Percentiles rank a stretch among this genome's conserved stretches.
Evolutionary conservation across 257 asterid genomes (phyloP).

Genomic region (Coffea canephora): DNA sequence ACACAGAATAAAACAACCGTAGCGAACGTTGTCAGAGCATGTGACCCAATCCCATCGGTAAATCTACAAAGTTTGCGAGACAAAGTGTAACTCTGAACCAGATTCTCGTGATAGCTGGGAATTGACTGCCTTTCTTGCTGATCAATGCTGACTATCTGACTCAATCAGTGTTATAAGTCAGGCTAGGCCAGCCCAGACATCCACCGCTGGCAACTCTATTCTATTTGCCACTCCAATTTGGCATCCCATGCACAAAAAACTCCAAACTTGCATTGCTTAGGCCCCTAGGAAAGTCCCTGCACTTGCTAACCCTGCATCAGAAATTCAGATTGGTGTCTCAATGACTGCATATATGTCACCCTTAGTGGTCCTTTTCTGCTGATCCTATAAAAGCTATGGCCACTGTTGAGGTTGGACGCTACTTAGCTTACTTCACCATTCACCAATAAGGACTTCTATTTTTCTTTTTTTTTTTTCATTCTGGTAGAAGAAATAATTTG

Average conservation of each 20-base stretch:
- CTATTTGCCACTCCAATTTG: conserved; percentile 16
- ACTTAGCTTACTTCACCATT: not conserved
- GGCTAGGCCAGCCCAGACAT: not conserved
- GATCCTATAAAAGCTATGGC: conserved; percentile 15
- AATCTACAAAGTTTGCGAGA: conserved; percentile 15
- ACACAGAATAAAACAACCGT: conserved; percentile 13
- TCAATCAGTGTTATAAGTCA: conserved; percentile 1
- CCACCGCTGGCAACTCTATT: conserved; percentile 17
- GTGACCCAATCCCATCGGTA: conserved; percentile 38
- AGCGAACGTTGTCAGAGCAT: conserved; percentile 28
- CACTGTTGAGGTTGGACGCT: conserved; percentile 7
- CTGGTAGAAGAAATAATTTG: not conserved
- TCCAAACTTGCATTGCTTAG: conserved; percentile 24
- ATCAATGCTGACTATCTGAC: conserved; percentile 16
- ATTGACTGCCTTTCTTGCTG: not conserved
- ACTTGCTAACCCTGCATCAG: conserved; percentile 8
- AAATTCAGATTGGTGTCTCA: conserved; percentile 24
- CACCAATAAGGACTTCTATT: not conserved
- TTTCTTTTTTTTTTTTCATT: not conserved
- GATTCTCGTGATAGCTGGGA: conserved; percentile 44
- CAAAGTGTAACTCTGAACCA: conserved; percentile 22
- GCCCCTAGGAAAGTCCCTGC: conserved; percentile 8
- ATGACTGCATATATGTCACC: conserved; percentile 28
- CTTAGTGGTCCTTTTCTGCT: conserved; percentile 28
- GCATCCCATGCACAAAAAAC: conserved; percentile 16